These are phyloP conservation scores for Nannizziopsis barbatae DNA, from an alignment of 2,329 filamentous ascomycete species.

Conservation along the genomic window DNA sequence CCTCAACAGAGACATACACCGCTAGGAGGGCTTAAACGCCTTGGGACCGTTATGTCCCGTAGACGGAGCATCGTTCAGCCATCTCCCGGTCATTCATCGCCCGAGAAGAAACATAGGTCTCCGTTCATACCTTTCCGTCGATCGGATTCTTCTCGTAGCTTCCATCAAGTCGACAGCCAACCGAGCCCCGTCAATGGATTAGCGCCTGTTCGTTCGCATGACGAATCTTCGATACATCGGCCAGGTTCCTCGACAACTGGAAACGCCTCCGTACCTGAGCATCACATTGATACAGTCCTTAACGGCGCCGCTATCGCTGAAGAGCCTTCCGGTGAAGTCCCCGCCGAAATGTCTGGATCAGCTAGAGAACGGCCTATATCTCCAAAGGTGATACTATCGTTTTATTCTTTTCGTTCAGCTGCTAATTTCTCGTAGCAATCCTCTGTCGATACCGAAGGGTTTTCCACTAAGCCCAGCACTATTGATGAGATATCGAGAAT, in stretches of 20 bases:
- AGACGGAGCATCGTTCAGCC: slow-evolving; percentile 34
- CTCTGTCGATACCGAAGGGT: slow-evolving; percentile 33
- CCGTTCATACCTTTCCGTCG: slow-evolving; percentile 26
- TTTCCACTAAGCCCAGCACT: slow-evolving; percentile 30
- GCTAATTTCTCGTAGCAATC: slow-evolving; percentile 15
- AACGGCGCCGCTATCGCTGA: slow-evolving; percentile 1
- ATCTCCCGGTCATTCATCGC: slow-evolving; percentile 20
- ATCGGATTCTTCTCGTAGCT: slow-evolving; percentile 18
- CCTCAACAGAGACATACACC: slow-evolving; percentile 31
- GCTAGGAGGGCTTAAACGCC: slow-evolving; percentile 35
- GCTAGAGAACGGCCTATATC: not conserved
- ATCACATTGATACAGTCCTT: slow-evolving; percentile 2
- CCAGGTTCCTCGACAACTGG: slow-evolving; percentile 9
- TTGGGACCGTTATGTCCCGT: slow-evolving; percentile 39
- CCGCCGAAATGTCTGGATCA: not conserved
- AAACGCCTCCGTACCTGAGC: not conserved
- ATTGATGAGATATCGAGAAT: slow-evolving; percentile 36
- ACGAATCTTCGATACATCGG: slow-evolving; percentile 11
- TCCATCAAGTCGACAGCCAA: slow-evolving; percentile 21
- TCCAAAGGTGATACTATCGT: slow-evolving; percentile 2
- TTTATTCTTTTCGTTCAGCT: not conserved
- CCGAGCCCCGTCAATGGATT: slow-evolving; percentile 20
- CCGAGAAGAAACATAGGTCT: slow-evolving; percentile 33
- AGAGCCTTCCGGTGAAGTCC: not conserved
- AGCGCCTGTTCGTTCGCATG: slow-evolving; percentile 17